phyloP scores from a whole-genome alignment of 2,329 filamentous ascomycete species.

The Botrytis porri region DNA sequence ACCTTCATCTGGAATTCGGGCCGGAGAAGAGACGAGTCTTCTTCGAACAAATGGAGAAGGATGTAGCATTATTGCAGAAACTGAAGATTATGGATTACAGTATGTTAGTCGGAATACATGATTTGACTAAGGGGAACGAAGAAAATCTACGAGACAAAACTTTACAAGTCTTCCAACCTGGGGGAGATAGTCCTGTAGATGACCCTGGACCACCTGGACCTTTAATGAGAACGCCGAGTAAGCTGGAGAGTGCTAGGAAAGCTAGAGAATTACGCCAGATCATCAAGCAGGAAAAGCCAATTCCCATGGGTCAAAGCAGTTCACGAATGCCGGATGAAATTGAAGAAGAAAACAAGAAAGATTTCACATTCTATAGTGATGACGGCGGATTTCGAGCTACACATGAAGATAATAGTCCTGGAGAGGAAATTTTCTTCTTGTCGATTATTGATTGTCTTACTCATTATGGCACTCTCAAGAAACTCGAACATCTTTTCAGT shows the following conservation, averaged over 20 bases:
- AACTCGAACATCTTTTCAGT: constrained; percentile 91
- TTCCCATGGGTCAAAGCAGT: constrained; percentile 82
- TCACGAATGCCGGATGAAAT: constrained; percentile 90
- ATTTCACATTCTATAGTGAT: constrained; percentile 86
- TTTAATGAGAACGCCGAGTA: constrained; percentile 86
- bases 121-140: constrained; percentile 85
- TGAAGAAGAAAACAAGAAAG: constrained; percentile 66
- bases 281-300: constrained; percentile 86
- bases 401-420: constrained; percentile 79
- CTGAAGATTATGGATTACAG: constrained; percentile 99
- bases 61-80: constrained; percentile 81
- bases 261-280: constrained; percentile 87
- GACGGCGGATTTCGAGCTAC: constrained; percentile 92
- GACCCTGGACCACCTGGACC: constrained; percentile 51
- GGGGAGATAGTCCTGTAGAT: constrained; percentile 61
- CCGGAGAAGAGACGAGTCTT: constrained; percentile 85
- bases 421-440: constrained; percentile 94
- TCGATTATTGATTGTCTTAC: constrained; percentile 98
- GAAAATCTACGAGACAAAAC: constrained; percentile 90
- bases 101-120: constrained; percentile 89
- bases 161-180: constrained; percentile 88
- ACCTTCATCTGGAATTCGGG: constrained; percentile 83
- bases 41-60: constrained; percentile 80
- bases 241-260: constrained; percentile 86
- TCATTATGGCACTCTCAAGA: constrained; percentile 92